Conservation (phyloP, 1,284 basidiomycete species). For the Cerioporus squamosus region DNA sequence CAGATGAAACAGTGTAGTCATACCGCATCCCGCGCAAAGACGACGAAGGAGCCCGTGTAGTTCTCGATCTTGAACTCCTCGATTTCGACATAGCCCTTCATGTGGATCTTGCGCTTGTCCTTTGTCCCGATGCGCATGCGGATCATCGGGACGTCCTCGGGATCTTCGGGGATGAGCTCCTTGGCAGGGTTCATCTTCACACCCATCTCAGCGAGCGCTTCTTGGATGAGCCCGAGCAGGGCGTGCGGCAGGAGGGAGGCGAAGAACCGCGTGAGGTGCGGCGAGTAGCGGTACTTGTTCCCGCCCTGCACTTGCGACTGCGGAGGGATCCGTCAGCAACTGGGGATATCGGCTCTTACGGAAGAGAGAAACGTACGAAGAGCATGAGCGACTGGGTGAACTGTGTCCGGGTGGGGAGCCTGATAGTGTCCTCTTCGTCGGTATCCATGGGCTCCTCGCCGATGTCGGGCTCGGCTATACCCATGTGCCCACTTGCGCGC, state of each 20-base stretch:
- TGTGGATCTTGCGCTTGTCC: conserved; percentile 61
- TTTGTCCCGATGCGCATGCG: conserved; percentile 67
- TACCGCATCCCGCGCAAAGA: conserved; percentile 70
- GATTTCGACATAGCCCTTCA: conserved; percentile 73
- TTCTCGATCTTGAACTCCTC: conserved; percentile 56
- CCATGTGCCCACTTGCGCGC: conserved; percentile 69
- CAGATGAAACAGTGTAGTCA: conserved; percentile 23
- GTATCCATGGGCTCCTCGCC: conserved; percentile 33
- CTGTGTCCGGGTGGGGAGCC: conserved; percentile 55
- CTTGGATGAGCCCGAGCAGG: conserved; percentile 55
- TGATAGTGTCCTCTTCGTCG: conserved; percentile 59
- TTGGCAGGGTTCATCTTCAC: conserved; percentile 54
- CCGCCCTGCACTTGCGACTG: conserved; percentile 80
- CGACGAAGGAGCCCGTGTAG: conserved; percentile 59
- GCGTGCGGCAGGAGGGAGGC: conserved; percentile 55
- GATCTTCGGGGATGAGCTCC: conserved; percentile 20
- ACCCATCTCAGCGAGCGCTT: conserved; percentile 49
- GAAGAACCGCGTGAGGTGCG: conserved; percentile 80
- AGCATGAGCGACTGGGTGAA: conserved; percentile 66
- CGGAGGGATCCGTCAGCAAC: background rate
- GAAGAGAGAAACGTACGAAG: conserved; percentile 48
- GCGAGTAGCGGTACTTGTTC: conserved; percentile 68
- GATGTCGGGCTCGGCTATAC: conserved; percentile 59
- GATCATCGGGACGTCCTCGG: conserved; percentile 26
- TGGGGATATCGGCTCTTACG: background rate